Base-by-base conservation (phyloP, 1,284 basidiomycete genomes). In the Moesziomyces sp. region DNA sequence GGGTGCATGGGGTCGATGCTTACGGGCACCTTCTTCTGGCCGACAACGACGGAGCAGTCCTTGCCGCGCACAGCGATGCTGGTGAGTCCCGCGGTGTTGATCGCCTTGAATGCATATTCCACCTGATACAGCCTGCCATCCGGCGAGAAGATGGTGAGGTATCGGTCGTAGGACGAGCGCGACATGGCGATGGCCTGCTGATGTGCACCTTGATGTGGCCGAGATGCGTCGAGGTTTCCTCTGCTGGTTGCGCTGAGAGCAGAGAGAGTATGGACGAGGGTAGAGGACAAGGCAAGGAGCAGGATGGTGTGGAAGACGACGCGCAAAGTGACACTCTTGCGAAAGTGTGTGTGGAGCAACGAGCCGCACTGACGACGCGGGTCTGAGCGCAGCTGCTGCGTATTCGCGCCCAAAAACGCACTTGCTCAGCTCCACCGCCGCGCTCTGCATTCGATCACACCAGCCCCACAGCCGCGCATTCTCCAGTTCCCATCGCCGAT, bases 21-120 rank as follows among this genome's bases (percentile, higher is more conserved):
- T 81, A 97, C 95, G 24, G 96, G 94, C 43, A 99, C 91, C 88
- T 99, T 99, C 87, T 94, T 94, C 87, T 99, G 97, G 11, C 95
- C 97, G 80, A 97, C 94, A 44, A 98, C 92, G 4, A 99, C 94
- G 8, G 91, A 89, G 3, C 93, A 95, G 83, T 99, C 95, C 85
- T 93, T 93, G 23, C 97, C 97, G 76, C 96, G 87, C 57, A 99
- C 91, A 16, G 95, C 90, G 54, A 99, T 89, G 7, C 95, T 90
- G 3, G 97, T 99, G 80, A 98, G 93, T 1, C 94, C 96, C 3
- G 94, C 95, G 54, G 93, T 92, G 68, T 93, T 93, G 86, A 99
- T 98, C 50, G 97, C 97, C 86, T 99, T 99, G 91, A 99, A 99
- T 21, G 97, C 97, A 88, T 99, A 99, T 61, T 83, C 83, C 30